Evolutionary conservation across 768 basidiomycete species (phyloP).

Genomic region (Rhodotorula babjevae): DNA sequence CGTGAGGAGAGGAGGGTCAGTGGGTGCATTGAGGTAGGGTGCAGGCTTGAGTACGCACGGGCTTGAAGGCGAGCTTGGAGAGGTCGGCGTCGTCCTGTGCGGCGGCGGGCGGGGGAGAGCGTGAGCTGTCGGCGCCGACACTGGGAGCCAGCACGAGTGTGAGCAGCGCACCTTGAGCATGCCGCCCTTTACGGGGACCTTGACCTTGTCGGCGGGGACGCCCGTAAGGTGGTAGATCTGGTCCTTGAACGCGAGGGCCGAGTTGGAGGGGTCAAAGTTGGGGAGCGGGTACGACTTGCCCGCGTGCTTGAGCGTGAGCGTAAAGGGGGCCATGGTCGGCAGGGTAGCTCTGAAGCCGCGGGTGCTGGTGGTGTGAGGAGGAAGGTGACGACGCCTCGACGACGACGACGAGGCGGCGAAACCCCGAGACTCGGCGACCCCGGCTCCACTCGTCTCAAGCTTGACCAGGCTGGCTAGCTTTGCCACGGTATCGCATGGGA

Average conservation of each 20-base stretch:
- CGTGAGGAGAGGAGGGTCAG: not conserved
- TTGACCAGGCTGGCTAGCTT: too few species aligned
- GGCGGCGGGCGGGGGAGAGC: not conserved
- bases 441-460: too few species aligned
- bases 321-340: constrained; percentile 21
- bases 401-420: too few species aligned
- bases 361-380: not conserved
- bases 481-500: too few species aligned
- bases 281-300: constrained; percentile 68
- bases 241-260: constrained; percentile 73
- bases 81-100: constrained; percentile 77
- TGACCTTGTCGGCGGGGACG: constrained; percentile 86
- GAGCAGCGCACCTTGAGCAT: constrained; percentile 25
- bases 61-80: constrained; percentile 76
- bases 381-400: too few species aligned
- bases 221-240: constrained; percentile 74
- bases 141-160: too few species aligned
- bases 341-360: too few species aligned
- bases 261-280: constrained; percentile 64
- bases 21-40: not conserved
- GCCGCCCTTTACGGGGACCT: constrained; percentile 88
- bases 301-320: constrained; percentile 80
- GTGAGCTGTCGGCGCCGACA: not conserved
- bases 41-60: constrained; percentile 52
- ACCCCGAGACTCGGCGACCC: too few species aligned